Conservation (phyloP, 805 yeast genomes). For the Zygotorulaspora sp. region DNA sequence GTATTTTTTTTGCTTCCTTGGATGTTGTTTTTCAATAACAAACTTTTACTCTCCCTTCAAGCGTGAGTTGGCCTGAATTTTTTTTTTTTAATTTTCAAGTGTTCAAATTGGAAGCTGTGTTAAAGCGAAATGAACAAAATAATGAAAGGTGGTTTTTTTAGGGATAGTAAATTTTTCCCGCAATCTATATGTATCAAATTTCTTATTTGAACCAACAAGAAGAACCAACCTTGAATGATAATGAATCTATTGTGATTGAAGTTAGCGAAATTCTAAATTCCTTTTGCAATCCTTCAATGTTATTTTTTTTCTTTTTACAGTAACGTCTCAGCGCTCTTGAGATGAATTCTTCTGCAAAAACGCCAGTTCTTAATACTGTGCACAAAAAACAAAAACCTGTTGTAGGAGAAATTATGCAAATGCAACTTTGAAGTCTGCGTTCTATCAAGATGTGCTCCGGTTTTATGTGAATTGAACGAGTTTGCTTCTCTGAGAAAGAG, state of each 20-base stretch:
- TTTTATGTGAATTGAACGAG: no score
- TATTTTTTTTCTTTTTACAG: slow-evolving; percentile 1
- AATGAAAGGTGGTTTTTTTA: background rate
- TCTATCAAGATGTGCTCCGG: no score
- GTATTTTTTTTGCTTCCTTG: no score
- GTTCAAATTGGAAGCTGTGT: background rate
- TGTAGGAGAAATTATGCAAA: no score
- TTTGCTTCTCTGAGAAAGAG: no score
- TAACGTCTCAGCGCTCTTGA: background rate
- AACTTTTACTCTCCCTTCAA: no score
- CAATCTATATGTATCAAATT: background rate
- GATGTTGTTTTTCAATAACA: no score
- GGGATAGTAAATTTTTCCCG: slow-evolving; percentile 3
- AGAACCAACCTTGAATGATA: background rate
- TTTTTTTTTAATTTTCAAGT: no score
- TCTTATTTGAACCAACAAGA: slow-evolving; percentile 1
- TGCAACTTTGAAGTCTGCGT: no score
- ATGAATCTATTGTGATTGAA: background rate
- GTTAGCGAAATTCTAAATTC: background rate
- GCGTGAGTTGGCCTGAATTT: no score
- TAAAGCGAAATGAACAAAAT: background rate
- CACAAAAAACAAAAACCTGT: no score
- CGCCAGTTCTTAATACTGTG: no score
- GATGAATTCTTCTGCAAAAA: slow-evolving; percentile 1
- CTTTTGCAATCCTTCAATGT: background rate